A percentile compares a stretch with the other conserved stretches of the same genome.
phyloP scores from a whole-genome alignment of 306 rosid genomes.

The Vicia faba region DNA sequence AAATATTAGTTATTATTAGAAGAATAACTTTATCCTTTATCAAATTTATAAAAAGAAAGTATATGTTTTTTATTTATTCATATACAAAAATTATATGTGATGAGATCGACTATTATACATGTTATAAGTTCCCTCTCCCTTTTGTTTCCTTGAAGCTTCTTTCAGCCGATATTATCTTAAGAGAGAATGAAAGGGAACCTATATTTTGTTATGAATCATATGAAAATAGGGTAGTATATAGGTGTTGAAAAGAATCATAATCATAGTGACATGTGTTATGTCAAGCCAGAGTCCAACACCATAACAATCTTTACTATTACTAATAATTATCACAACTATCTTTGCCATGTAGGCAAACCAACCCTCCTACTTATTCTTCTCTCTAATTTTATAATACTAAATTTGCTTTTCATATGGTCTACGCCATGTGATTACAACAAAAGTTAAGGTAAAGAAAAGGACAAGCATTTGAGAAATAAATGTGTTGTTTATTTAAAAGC shows the following conservation, averaged over 20 bases:
- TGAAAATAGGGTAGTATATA: slow-evolving; percentile 30
- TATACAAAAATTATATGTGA: background rate
- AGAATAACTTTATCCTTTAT: background rate
- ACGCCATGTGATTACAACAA: slow-evolving; percentile 64
- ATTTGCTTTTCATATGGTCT: slow-evolving; percentile 37
- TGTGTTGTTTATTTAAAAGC: slow-evolving; percentile 45
- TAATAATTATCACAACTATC: slow-evolving; percentile 11
- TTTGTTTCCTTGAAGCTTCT: slow-evolving; percentile 45
- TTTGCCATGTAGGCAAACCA: slow-evolving; percentile 42
- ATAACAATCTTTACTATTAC: slow-evolving; percentile 33
- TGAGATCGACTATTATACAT: background rate
- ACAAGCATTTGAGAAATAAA: slow-evolving; percentile 49
- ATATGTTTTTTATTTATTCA: too few relatives aligned
- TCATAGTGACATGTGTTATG: slow-evolving; percentile 57
- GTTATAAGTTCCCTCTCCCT: background rate
- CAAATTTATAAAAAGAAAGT: background rate
- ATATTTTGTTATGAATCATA: slow-evolving; percentile 13
- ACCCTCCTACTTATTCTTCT: slow-evolving; percentile 23
- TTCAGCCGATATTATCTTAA: background rate
- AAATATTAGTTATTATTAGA: background rate
- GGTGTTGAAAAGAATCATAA: slow-evolving; percentile 40
- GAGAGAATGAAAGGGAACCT: slow-evolving; percentile 14
- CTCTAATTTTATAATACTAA: slow-evolving; percentile 23
- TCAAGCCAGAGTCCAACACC: slow-evolving; percentile 50
- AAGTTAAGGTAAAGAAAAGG: slow-evolving; percentile 58